Evolutionary conservation across 768 basidiomycete genomes (phyloP), one percentile per base, ranked within the genome.

Genomic region (Xanthoconium stramineum): DNA sequence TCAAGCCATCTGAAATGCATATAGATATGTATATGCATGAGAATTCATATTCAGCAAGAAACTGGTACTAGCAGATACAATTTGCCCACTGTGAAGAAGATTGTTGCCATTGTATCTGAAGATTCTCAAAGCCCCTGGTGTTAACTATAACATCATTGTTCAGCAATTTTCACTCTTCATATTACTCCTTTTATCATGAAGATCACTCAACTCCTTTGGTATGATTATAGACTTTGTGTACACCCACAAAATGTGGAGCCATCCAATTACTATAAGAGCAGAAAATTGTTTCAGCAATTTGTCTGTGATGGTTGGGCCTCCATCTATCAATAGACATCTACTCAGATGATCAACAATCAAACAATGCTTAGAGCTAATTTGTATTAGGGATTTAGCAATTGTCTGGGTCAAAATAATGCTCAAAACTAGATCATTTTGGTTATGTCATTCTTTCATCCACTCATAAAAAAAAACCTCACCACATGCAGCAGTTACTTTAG

Each of bases 401-500:
- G 66, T 9, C 10, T 72, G 0, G 56, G 65, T 45, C 15, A 67
- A 17, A 53, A 77, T 24, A 45, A 75, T 6, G 40, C 51, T 32
- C 55, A 73, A 0, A 46, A n/a, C n/a, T n/a, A n/a, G n/a, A n/a
- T n/a, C n/a, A n/a, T n/a, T n/a, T 75, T 49, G 79, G 80, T 0
- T 52, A 59, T 42, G 52, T 68, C 1, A 40, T 73, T 29, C 67
- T 82, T 12, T 79, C 78, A 0, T 78, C 78, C 0, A 73, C 75
- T 0, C 74, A 76, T 58, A 67, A 61, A n/a, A 76, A 76, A 9
- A 67, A 80, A 6, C 61, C 78, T n/a, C 56, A 71, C 0, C 57
- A 79, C 35, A 81, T 83, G 78, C 60, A 69, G 0, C 74, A 79
- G 48, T 61, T 65, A 0, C 76, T 72, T 36, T 78, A 82, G n/a